Conservation (phyloP, 2,329 filamentous ascomycete genomes). For the Pyrenophora teres region DNA sequence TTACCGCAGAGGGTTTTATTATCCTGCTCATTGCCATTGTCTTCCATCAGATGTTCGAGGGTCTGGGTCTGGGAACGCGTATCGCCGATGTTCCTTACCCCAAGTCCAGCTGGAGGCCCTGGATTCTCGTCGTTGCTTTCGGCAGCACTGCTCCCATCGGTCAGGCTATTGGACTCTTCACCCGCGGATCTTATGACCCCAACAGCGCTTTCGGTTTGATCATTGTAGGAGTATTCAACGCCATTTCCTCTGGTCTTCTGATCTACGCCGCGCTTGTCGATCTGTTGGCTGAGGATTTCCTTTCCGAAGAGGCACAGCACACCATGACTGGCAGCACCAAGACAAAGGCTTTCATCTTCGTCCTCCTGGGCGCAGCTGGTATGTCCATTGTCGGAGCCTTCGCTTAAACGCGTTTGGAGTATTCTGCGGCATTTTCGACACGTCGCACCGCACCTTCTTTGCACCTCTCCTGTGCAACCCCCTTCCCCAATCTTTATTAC, state of each 20-base stretch:
- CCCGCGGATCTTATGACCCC: conserved; percentile 64
- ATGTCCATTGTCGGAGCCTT: conserved; percentile 32
- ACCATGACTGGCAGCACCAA: conserved; percentile 59
- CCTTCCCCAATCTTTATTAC: too few species aligned
- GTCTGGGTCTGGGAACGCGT: conserved; percentile 65
- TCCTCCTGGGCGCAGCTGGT: conserved; percentile 46
- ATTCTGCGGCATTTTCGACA: neutral
- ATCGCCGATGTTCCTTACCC: conserved; percentile 65
- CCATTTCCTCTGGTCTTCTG: conserved; percentile 66
- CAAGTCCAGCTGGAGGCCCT: conserved; percentile 61
- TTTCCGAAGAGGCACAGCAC: conserved; percentile 55
- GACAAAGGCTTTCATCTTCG: conserved; percentile 56
- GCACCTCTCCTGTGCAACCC: too few species aligned
- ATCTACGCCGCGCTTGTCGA: conserved; percentile 68
- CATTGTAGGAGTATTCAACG: conserved; percentile 68
- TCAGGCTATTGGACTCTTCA: conserved; percentile 65
- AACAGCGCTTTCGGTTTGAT: conserved; percentile 67
- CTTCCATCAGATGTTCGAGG: conserved; percentile 68
- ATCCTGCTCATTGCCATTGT: conserved; percentile 64
- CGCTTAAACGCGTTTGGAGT: neutral
- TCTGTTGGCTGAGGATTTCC: conserved; percentile 67
- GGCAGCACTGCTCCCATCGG: conserved; percentile 68
- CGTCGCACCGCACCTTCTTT: too few species aligned
- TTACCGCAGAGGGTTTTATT: conserved; percentile 61
- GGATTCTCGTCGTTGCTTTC: conserved; percentile 66